These are phyloP conservation scores for Hypoxylon subgilvum DNA, from an alignment of 495 filamentous ascomycete genomes.

Conservation along the genomic window DNA sequence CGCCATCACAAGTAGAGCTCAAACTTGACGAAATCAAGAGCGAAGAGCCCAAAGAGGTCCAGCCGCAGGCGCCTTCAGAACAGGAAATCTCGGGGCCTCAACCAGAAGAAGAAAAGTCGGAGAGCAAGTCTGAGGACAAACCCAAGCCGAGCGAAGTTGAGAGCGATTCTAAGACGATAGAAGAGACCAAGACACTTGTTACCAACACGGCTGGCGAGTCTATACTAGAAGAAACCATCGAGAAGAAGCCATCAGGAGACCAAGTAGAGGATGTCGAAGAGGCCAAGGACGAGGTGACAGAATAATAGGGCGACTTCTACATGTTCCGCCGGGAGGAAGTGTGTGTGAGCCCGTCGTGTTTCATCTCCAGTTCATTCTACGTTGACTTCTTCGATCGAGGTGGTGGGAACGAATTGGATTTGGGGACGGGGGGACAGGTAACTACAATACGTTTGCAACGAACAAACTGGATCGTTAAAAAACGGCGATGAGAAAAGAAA, in stretches of 20 bases:
- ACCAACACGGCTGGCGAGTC: constrained; percentile 65
- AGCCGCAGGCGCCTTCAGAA: constrained; percentile 38
- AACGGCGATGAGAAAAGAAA: background rate
- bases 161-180: constrained; percentile 18
- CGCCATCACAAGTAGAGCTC: constrained; percentile 18
- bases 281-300: constrained; percentile 33
- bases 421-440: background rate
- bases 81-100: constrained; percentile 33
- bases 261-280: constrained; percentile 46
- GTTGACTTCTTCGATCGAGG: constrained; percentile 24
- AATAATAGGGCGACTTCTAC: constrained; percentile 17
- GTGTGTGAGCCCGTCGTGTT: constrained; percentile 15
- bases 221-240: constrained; percentile 48
- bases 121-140: constrained; percentile 14
- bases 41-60: constrained; percentile 41
- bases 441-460: constrained; percentile 5
- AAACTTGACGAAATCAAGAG: constrained; percentile 20
- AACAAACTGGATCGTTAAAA: constrained; percentile 2
- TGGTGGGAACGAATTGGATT: constrained; percentile 21
- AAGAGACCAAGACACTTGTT: constrained; percentile 50
- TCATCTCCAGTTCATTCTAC: constrained; percentile 30
- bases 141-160: constrained; percentile 8
- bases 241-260: constrained; percentile 42
- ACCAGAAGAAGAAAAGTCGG: constrained; percentile 28
- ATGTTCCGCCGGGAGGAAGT: background rate